Percentiles rank a stretch among this genome's conserved stretches.
These are phyloP conservation scores for Fusarium sp. DNA, from an alignment of 2,329 filamentous ascomycete genomes.

Conservation along the genomic window DNA sequence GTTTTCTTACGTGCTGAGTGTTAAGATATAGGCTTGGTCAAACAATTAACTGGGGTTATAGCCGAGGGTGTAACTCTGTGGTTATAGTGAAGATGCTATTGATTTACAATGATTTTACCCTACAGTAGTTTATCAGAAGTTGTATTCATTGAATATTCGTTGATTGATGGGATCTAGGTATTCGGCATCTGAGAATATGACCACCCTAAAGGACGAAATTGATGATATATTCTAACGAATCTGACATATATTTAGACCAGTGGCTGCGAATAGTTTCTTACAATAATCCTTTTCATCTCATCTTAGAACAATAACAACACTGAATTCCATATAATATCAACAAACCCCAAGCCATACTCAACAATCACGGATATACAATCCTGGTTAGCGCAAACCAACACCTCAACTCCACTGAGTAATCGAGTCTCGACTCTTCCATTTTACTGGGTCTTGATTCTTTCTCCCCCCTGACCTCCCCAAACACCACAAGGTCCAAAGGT, in stretches of 20 bases:
- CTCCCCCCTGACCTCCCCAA: not conserved
- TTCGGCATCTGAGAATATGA: too few relatives aligned
- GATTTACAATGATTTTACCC: not conserved
- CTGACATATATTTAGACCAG: too few relatives aligned
- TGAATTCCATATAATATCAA: not conserved
- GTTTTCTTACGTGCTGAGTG: not conserved
- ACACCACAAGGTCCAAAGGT: not conserved
- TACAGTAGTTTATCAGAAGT: not conserved
- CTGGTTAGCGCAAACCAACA: not conserved
- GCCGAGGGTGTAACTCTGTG: not conserved
- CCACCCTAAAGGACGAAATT: too few relatives aligned
- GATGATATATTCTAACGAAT: too few relatives aligned
- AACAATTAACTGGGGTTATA: not conserved
- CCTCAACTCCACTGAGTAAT: not conserved
- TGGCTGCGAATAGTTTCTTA: too few relatives aligned
- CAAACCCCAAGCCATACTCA: not conserved
- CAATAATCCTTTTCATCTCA: too few relatives aligned
- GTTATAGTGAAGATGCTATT: not conserved
- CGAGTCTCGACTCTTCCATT: not conserved
- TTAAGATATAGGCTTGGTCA: conserved; percentile 3
- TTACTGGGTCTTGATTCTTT: not conserved
- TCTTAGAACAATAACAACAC: not conserved
- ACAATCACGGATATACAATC: not conserved
- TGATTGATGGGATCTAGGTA: too few relatives aligned
- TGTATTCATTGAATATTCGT: not conserved